These are phyloP conservation scores for Phaseolus coccineus DNA, from an alignment of 331 rosid species.

Conservation along the genomic window DNA sequence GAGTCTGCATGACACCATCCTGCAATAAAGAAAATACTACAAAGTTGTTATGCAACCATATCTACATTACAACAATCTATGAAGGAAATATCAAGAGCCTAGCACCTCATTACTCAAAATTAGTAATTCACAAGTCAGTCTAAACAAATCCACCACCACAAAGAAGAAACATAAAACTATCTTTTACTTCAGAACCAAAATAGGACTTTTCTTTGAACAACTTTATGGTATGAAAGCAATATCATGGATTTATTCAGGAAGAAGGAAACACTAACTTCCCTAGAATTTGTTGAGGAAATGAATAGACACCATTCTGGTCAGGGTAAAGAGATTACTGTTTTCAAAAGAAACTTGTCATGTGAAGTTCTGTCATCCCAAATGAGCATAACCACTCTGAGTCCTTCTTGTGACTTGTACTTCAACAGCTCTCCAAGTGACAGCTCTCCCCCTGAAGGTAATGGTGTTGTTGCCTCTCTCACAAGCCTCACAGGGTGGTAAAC, in stretches of 20 bases:
- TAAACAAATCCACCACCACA: neutral
- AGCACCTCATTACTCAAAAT: slow-evolving; percentile 15
- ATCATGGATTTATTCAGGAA: neutral
- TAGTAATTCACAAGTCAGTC: neutral
- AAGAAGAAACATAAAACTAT: neutral
- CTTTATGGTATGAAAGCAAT: slow-evolving; percentile 14
- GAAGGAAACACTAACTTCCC: neutral
- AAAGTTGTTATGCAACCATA: slow-evolving; percentile 25
- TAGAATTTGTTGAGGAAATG: slow-evolving; percentile 31
- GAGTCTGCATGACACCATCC: slow-evolving; percentile 91
- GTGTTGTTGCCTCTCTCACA: slow-evolving; percentile 75
- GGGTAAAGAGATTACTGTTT: slow-evolving; percentile 59
- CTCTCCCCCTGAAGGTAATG: slow-evolving; percentile 74
- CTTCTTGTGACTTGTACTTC: slow-evolving; percentile 83
- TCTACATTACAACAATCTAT: neutral
- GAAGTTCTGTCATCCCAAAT: slow-evolving; percentile 85
- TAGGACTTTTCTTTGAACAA: neutral
- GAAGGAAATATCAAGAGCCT: neutral
- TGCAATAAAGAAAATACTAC: slow-evolving; percentile 50
- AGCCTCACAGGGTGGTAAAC: slow-evolving; percentile 64
- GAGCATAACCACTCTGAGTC: slow-evolving; percentile 63
- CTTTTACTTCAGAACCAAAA: neutral
- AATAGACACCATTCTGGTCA: slow-evolving; percentile 6
- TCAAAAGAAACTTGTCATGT: slow-evolving; percentile 72
- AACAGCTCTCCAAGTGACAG: slow-evolving; percentile 72